Evolutionary conservation across 257 asterid genomes (phyloP), one percentile per base, ranked within the genome.

Genomic region (Capsicum rhomboideum): DNA sequence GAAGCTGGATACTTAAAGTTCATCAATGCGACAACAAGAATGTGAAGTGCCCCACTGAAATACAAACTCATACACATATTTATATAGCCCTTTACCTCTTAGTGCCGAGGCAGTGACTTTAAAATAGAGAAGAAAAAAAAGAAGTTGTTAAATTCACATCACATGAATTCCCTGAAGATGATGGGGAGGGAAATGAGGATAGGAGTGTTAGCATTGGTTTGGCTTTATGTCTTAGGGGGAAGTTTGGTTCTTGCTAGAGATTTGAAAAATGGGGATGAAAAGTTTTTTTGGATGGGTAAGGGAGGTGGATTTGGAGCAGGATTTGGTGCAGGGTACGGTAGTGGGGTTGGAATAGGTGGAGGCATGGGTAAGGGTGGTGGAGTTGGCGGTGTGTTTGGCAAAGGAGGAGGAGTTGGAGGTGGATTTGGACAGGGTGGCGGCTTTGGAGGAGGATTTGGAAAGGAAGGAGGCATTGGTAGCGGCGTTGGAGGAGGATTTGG

Each of bases 81-180:
- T n/a, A 28, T 2, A 12, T 69, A 13, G 14, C 42, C 59, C 42
- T 46, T 46, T 23, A 14, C 14, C 42, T 75, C 23, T 74, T 21
- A 44, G 53, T 72, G 31, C 18, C 12, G 23, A 72, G 37, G 23
- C 40, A 46, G 20, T 74, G 23, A 8, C 11, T 14, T 16, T 9
- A 74, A 44, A 74, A 46, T 23, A 46, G 20, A 12, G 59, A 6
- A 13, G 58, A 7, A 72, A 37, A 37, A 67, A 10, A 1, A 31
- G 37, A 68, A 23, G 5, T 34, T 13, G 21, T 14, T 31, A 2
- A 46, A 21, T 23, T 46, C 80, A 63, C 84, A 63, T 46, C 80
- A 63, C 84, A 63, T 71, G 54, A 69, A 69, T 80, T 59, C 28
- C 77, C 4, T 80, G 42, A 81, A 67, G 3, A 82, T 81, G 84